Base-by-base conservation (phyloP, 1,284 basidiomycete genomes). In the Tilletia indica region DNA sequence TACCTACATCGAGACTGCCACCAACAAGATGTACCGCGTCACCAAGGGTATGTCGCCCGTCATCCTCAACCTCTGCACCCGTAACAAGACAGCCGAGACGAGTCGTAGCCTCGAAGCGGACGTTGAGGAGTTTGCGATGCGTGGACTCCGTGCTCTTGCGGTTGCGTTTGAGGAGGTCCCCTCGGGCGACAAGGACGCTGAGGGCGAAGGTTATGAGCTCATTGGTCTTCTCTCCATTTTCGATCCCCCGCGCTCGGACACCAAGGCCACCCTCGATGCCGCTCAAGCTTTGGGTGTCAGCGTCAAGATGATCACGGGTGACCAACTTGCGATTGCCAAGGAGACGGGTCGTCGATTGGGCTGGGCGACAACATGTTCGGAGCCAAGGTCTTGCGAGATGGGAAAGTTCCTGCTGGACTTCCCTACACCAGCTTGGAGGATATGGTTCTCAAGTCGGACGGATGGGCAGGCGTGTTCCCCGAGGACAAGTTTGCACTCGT, bases 261-360 rank as follows among this genome's bases (percentile, higher is more conserved):
- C 96, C 86, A 97, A 97, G 89, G 93, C 97, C 87, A 99, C 96
- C 48, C 97, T 99, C 84, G 94, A 97, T 85, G 94, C 97, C 86
- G 95, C 95, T 73, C 88, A 94, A 76, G 91, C 91, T 74, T 93
- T 98, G 85, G 95, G 96, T 87, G 94, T 98, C 80, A 92, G 92
- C 86, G 95, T 98, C 86, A 98, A 98, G 91, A 98, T 98, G 96
- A 94, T 97, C 77, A 98, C 95, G 67, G 95, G 95, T 90, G 95
- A 98, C 86, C 94, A 97, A 88, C 93, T 98, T 84, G 95, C 96
- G 80, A 98, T 98, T 74, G 95, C 95, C 73, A 98, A 98, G 90
- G 96, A 98, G 87, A 98, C 95, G 76, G 95, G 96, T 80, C 92
- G 94, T 86, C 93, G 94, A 88, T 92, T 98, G 72, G 95, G 95